Conservation (phyloP, 1,284 basidiomycete genomes). For the Ganoderma lingzhi region DNA sequence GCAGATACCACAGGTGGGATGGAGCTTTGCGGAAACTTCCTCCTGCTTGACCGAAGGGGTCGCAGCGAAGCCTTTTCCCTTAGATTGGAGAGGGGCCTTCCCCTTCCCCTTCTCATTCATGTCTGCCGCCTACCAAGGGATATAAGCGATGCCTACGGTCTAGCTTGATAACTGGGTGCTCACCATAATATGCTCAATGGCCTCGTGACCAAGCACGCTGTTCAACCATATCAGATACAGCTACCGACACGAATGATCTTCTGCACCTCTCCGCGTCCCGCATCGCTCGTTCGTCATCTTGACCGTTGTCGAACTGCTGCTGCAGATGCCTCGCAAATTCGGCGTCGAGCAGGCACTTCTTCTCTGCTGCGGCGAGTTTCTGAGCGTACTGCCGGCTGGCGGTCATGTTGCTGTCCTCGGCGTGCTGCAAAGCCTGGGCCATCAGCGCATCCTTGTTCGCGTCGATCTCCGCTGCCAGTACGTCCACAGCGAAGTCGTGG, state of each 20-base stretch:
- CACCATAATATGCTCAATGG: constrained; percentile 43
- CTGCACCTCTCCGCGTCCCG: constrained; percentile 44
- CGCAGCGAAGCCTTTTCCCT: constrained; percentile 27
- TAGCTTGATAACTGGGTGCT: constrained; percentile 10
- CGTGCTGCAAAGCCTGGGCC: constrained; percentile 45
- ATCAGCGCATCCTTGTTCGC: constrained; percentile 44
- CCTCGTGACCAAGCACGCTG: constrained; percentile 41
- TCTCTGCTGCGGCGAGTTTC: constrained; percentile 49
- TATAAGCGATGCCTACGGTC: background rate
- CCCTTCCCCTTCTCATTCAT: constrained; percentile 47
- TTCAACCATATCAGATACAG: background rate
- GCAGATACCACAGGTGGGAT: constrained; percentile 49
- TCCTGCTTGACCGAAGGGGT: constrained; percentile 13
- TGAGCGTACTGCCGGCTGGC: constrained; percentile 45
- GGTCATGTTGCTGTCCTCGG: constrained; percentile 36
- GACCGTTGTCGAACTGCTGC: constrained; percentile 38
- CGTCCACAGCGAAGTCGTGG: constrained; percentile 42
- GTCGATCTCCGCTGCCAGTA: constrained; percentile 42
- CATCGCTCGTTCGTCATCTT: constrained; percentile 37
- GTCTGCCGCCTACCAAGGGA: constrained; percentile 38
- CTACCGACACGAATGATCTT: background rate
- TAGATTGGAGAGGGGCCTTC: constrained; percentile 19
- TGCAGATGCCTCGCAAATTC: constrained; percentile 50
- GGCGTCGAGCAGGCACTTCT: constrained; percentile 46
- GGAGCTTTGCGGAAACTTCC: constrained; percentile 5